Evolutionary conservation across 2,329 filamentous ascomycete species (phyloP).

Genomic region (Chalara sp.): DNA sequence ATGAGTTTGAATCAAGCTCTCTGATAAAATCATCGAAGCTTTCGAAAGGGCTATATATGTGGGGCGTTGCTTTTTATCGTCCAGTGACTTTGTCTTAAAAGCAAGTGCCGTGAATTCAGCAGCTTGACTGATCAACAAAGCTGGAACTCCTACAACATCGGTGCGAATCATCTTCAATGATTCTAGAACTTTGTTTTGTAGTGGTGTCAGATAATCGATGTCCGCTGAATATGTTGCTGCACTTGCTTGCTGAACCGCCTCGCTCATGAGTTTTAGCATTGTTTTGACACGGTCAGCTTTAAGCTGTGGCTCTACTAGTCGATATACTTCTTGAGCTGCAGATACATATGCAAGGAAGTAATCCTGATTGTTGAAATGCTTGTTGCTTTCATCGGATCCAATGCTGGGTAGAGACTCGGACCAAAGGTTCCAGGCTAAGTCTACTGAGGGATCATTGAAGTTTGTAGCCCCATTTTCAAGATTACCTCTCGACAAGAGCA

Average conservation of each 20-base stretch:
- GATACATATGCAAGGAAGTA: constrained; percentile 81
- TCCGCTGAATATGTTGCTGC: constrained; percentile 64
- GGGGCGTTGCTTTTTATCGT: constrained; percentile 43
- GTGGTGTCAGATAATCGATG: constrained; percentile 62
- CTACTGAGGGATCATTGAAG: constrained; percentile 39
- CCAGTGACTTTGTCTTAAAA: constrained; percentile 38
- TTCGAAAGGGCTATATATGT: constrained; percentile 90
- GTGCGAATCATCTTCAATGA: constrained; percentile 62
- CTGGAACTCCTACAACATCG: constrained; percentile 56
- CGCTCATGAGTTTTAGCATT: constrained; percentile 65
- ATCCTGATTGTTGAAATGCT: constrained; percentile 62
- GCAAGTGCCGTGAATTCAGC: constrained; percentile 67
- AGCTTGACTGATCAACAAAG: constrained; percentile 61
- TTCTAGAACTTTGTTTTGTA: constrained; percentile 65
- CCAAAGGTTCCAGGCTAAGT: constrained; percentile 65
- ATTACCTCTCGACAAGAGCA: constrained; percentile 47
- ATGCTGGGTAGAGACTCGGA: constrained; percentile 53
- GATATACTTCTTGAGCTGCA: constrained; percentile 70
- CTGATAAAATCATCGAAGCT: constrained; percentile 65
- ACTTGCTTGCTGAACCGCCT: constrained; percentile 65
- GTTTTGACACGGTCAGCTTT: constrained; percentile 53
- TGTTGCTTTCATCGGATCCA: constrained; percentile 25
- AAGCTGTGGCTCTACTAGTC: constrained; percentile 60
- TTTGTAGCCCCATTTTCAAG: constrained; percentile 33
- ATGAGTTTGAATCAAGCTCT: constrained; percentile 52